phyloP scores from a whole-genome alignment of 139 green algal genomes.

The Chlamydomonas sp. region DNA sequence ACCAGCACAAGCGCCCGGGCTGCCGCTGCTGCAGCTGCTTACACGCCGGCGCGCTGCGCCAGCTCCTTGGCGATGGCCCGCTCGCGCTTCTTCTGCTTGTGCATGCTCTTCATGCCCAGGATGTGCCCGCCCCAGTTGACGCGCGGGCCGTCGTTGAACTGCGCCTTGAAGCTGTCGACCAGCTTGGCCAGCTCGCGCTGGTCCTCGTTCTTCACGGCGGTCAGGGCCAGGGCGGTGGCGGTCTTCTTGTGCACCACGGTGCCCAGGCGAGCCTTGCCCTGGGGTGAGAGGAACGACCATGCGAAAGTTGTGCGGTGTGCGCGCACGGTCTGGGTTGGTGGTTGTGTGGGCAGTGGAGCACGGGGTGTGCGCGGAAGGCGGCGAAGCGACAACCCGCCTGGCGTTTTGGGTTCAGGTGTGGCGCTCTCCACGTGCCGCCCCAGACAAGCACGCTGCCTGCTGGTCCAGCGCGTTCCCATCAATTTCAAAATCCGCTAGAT shows the following conservation, averaged over 20 bases:
- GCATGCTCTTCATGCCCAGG: conserved; percentile 97
- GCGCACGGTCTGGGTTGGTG: too few relatives aligned
- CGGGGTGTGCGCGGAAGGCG: too few relatives aligned
- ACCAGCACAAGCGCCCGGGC: background rate
- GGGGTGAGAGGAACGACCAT: background rate
- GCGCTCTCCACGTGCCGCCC: too few relatives aligned
- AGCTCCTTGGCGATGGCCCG: conserved; percentile 87
- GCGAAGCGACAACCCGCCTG: too few relatives aligned
- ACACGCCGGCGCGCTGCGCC: conserved; percentile 73
- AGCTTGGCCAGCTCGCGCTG: conserved; percentile 98
- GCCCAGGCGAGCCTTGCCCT: conserved; percentile 93
- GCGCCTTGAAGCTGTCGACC: conserved; percentile 91
- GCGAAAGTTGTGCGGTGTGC: too few relatives aligned
- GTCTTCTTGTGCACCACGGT: conserved; percentile 99
- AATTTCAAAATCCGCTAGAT: too few relatives aligned
- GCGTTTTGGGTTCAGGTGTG: too few relatives aligned
- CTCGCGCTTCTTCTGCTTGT: conserved; percentile 88
- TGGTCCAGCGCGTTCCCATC: too few relatives aligned
- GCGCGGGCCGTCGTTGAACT: conserved; percentile 91
- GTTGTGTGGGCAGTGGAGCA: background rate
- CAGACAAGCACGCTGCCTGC: too few relatives aligned
- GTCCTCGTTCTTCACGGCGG: conserved; percentile 96
- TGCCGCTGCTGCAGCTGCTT: conserved; percentile 10
- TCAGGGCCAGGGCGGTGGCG: conserved; percentile 93
- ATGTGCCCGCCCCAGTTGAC: conserved; percentile 96